Evolutionary conservation across 2,329 filamentous ascomycete species (phyloP), one percentile per base, ranked within the genome.

Genomic region (Claviceps capensis): DNA sequence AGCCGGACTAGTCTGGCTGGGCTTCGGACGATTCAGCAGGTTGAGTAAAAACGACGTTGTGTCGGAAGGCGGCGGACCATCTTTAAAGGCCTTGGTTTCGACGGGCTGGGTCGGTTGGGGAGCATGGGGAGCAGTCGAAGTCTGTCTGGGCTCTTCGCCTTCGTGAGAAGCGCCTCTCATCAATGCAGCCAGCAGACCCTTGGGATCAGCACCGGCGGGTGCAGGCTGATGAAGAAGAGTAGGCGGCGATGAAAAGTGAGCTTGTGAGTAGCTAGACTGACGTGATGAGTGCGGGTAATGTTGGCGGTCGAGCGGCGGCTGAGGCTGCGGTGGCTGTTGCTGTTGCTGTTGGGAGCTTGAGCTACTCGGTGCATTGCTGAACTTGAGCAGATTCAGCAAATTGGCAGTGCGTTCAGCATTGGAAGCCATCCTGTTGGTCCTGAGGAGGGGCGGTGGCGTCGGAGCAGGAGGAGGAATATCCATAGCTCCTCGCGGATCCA

Each of bases 21-120:
- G 80, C 69, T 84, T 89, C 50, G 86, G 82, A 48, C 85, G 83
- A 62, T 89, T 93, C 57, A 98, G 77, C 53, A 97, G 75, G 60
- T 88, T 85, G 56, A 97, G 80, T 47, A 98, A 75, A 63, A 93
- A 86, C 57, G 91, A 83, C 67, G 94, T 86, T 4, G 89, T 87
- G 65, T 88, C 84, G 47, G 81, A 76, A 22, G 77, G 69, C 50
- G 80, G 77, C 44, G 77, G 72, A 37, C 71, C 71, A 26, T 72
- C 67, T 56, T 67, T 72, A 68, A 76, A 78, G 41, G 68, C 59
- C 51, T 22, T 54, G 5, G 53, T 14, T 22, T 61, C 65, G 45
- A 60, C 52, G 2, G 63, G 53, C 54, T 61, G 61, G 11, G 59
- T 55, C 19, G 58, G 58, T 6, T 60, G 55, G n/a, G 58, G 50